phyloP scores from a whole-genome alignment of 73 alveolate genomes.

The Diophrys appendiculata region DNA sequence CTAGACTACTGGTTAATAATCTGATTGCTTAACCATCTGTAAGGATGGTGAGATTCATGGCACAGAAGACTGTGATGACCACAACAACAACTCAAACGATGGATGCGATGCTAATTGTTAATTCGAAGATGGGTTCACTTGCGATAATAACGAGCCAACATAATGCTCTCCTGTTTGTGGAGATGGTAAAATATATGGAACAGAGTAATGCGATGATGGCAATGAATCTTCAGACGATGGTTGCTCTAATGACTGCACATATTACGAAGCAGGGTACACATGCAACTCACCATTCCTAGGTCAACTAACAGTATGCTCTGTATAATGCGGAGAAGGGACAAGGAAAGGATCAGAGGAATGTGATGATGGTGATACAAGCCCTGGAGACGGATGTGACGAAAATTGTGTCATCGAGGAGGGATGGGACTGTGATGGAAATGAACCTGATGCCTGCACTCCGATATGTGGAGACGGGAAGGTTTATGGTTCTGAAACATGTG shows the following conservation, averaged over 20 bases:
- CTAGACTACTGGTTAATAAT: too few relatives aligned
- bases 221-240: neutral
- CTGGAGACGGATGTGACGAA: slow-evolving; percentile 16
- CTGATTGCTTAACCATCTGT: too few relatives aligned
- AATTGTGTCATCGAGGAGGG: slow-evolving; percentile 14
- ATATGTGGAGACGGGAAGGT: slow-evolving; percentile 13
- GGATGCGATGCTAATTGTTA: too few relatives aligned
- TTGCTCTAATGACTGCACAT: neutral
- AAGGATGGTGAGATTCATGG: too few relatives aligned
- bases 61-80: too few relatives aligned
- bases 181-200: neutral
- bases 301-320: too few relatives aligned
- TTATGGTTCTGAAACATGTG: slow-evolving; percentile 3
- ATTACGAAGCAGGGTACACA: too few relatives aligned
- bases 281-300: too few relatives aligned
- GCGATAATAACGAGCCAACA: too few relatives aligned
- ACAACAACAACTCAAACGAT: too few relatives aligned
- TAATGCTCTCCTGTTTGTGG: neutral
- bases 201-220: neutral
- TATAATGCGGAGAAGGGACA: slow-evolving; percentile 8
- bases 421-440: slow-evolving; percentile 7
- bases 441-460: too few relatives aligned
- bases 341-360: slow-evolving; percentile 1
- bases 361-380: slow-evolving; percentile 8
- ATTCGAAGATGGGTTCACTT: too few relatives aligned